A percentile compares a stretch with the other conserved stretches of the same genome.
phyloP scores from a whole-genome alignment of 2,329 filamentous ascomycete species.

The Talaromyces rugulosus region DNA sequence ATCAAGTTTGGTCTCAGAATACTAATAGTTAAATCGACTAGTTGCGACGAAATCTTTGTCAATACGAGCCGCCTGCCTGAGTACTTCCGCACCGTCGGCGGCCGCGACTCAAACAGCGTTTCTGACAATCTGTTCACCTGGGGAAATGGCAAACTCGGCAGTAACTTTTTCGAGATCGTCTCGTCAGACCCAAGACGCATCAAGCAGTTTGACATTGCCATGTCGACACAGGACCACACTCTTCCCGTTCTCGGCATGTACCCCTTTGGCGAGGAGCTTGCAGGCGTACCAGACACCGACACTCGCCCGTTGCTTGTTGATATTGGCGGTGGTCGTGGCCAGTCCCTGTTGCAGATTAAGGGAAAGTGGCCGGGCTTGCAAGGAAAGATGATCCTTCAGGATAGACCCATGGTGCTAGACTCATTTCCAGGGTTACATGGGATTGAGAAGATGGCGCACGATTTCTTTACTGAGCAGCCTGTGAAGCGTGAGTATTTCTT shows the following conservation, averaged over 20 bases:
- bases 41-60: conserved; percentile 11
- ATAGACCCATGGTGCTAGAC: conserved; percentile 30
- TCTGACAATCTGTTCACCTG: conserved; percentile 24
- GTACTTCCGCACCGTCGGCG: conserved; percentile 24
- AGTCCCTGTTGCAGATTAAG: conserved; percentile 34
- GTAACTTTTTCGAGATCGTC: conserved; percentile 26
- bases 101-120: conserved; percentile 23
- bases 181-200: conserved; percentile 23
- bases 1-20: neutral
- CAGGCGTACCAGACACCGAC: conserved; percentile 6
- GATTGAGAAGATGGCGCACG: conserved; percentile 25
- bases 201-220: conserved; percentile 18
- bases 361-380: conserved; percentile 27
- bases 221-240: conserved; percentile 18
- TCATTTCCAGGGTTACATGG: conserved; percentile 23
- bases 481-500: conserved; percentile 14
- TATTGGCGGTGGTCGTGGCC: conserved; percentile 38
- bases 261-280: conserved; percentile 16
- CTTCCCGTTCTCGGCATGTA: conserved; percentile 19
- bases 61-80: conserved; percentile 14
- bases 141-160: conserved; percentile 25
- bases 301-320: conserved; percentile 35
- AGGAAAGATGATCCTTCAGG: conserved; percentile 39
- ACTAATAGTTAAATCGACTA: neutral
- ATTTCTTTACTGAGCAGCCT: conserved; percentile 13